phyloP scores from a whole-genome alignment of 2,329 filamentous ascomycete species.

The Penicillium brevicompactum region DNA sequence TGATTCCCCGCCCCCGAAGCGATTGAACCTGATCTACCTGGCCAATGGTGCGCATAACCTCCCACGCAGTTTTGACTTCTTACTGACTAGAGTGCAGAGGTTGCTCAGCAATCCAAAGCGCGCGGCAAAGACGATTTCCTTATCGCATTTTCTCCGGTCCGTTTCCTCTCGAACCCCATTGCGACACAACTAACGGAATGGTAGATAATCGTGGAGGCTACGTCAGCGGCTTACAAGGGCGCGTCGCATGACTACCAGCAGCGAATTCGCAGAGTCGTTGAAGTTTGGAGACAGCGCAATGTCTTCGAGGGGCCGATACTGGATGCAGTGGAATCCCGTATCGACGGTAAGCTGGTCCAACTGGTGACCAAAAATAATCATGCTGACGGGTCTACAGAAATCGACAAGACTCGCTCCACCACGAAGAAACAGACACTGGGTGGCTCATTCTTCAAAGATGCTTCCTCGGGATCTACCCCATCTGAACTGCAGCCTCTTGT shows the following conservation, averaged over 20 bases:
- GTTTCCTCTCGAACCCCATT: constrained; percentile 17
- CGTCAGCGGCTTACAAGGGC: constrained; percentile 85
- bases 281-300: constrained; percentile 85
- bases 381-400: constrained; percentile 42
- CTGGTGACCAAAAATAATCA: background rate
- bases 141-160: constrained; percentile 78
- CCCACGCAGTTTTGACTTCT: background rate
- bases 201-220: constrained; percentile 83
- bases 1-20: constrained; percentile 81
- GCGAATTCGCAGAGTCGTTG: constrained; percentile 84
- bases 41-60: constrained; percentile 73
- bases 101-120: constrained; percentile 93
- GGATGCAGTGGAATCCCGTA: constrained; percentile 73
- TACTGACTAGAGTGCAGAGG: constrained; percentile 62
- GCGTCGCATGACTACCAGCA: constrained; percentile 81
- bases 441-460: constrained; percentile 70
- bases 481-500: constrained; percentile 77
- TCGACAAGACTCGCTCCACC: constrained; percentile 57
- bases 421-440: constrained; percentile 61
- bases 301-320: constrained; percentile 85
- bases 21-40: constrained; percentile 88
- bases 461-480: constrained; percentile 60
- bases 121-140: constrained; percentile 92
- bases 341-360: constrained; percentile 65
- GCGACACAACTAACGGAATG: constrained; percentile 22